Evolutionary conservation across 495 filamentous ascomycete genomes (phyloP), one percentile per base, ranked within the genome.

Genomic region (Aspergillus panamensis): DNA sequence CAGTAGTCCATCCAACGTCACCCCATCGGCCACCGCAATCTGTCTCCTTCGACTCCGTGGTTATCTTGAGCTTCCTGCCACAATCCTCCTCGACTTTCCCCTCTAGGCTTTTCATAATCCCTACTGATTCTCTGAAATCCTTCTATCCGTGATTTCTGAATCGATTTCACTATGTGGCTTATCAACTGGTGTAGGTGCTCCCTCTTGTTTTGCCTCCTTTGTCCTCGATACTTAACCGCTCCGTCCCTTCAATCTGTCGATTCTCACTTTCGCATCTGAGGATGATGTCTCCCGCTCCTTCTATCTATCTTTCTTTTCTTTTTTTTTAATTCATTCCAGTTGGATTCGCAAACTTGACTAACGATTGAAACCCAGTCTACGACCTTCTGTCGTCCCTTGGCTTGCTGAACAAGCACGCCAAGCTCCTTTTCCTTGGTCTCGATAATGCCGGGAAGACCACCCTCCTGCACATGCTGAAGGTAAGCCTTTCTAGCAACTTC

Each of bases 371-470:
- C 17, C 42, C 61, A 97, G 94, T 97, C 77, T 96, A 86, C 80
- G 92, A 97, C 79, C 76, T 96, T 55, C 86, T 98, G 63, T 85
- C 95, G 60, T 88, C 84, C 57, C 83, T 97, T 57, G 94, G 95
- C 57, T 84, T 98, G 62, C 79, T 90, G 58, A 97, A 97, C 84
- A 97, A 98, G 83, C 90, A 96, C 71, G 91, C 88, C 61, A 95
- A 96, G 82, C 84, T 96, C 44, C 84, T 96, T 53, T 95, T 95
- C 74, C 86, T 96, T 45, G 91, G 93, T 58, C 87, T 97, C 58
- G 94, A 98, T 74, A 96, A 97, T 82, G 94, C 94, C 48, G 94
- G 93, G 72, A 97, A 98, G 80, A 98, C 95, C 17, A 97, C 94
- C 32, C 76, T 93, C 53, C 75, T 94, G 62, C 89, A 93, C 72